Percentiles rank a stretch among this genome's conserved stretches.
phyloP scores from a whole-genome alignment of 768 basidiomycete species.

The Gloeopeniophorella convolvens region DNA sequence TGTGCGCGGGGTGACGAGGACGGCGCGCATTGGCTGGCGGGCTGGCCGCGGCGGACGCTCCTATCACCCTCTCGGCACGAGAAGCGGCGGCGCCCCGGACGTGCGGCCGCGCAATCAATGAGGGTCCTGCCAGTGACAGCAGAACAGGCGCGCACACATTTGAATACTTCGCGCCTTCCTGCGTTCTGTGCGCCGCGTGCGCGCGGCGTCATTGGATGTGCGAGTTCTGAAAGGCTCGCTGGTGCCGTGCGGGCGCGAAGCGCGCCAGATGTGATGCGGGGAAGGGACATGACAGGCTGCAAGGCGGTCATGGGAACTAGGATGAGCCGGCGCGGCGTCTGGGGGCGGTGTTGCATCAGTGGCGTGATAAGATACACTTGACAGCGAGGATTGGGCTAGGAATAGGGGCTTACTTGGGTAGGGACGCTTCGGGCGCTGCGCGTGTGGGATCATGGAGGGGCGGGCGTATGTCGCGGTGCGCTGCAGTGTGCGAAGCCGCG shows the following conservation, averaged over 20 bases:
- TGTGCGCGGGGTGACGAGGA: too few relatives aligned
- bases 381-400: conserved; percentile 1
- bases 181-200: neutral
- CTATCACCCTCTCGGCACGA: too few relatives aligned
- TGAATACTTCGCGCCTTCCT: neutral
- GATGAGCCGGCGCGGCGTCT: neutral
- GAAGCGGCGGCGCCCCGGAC: too few relatives aligned
- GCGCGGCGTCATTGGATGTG: neutral
- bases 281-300: neutral
- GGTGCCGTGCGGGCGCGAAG: neutral
- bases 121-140: neutral
- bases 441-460: too few relatives aligned
- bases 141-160: neutral
- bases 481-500: too few relatives aligned
- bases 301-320: neutral
- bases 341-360: neutral
- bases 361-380: conserved; percentile 5
- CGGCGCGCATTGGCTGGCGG: too few relatives aligned
- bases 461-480: too few relatives aligned
- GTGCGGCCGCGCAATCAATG: conserved; percentile 5
- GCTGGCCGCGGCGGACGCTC: too few relatives aligned
- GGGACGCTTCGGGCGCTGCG: neutral
- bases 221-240: neutral
- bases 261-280: conserved; percentile 12
- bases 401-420: neutral